phyloP scores from a whole-genome alignment of 139 green algal species.

The Picochlorum sp. region DNA sequence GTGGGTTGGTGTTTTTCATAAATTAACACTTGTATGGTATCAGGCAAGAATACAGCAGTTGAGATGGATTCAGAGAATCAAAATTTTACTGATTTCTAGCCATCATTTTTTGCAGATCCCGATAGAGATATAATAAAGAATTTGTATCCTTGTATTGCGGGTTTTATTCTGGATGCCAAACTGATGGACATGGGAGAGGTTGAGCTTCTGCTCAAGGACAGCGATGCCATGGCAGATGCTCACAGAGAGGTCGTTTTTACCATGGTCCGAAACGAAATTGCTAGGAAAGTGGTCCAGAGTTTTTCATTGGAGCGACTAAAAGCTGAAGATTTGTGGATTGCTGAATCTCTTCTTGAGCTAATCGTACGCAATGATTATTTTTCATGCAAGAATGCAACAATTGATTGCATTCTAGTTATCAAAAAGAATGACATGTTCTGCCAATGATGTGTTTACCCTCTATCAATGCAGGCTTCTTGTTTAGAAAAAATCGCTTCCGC shows the following conservation, averaged over 20 bases:
- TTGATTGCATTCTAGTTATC: too few relatives aligned
- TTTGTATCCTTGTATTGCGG: slow-evolving; percentile 35
- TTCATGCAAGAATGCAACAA: too few relatives aligned
- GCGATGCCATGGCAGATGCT: neutral
- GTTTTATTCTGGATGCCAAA: slow-evolving; percentile 27
- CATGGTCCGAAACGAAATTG: slow-evolving; percentile 28
- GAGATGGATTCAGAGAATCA: neutral
- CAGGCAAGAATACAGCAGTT: too few relatives aligned
- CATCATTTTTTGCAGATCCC: too few relatives aligned
- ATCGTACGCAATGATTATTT: too few relatives aligned
- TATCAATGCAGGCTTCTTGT: neutral
- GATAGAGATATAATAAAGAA: slow-evolving; percentile 16
- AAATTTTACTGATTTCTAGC: neutral
- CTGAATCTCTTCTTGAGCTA: slow-evolving; percentile 22
- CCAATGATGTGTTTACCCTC: neutral
- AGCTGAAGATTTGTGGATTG: slow-evolving; percentile 25
- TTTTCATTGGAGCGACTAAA: slow-evolving; percentile 37
- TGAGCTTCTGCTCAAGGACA: neutral
- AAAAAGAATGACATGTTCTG: too few relatives aligned
- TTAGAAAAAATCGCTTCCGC: neutral
- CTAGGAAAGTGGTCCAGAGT: slow-evolving; percentile 26
- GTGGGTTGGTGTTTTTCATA: too few relatives aligned
- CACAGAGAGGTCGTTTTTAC: slow-evolving; percentile 21
- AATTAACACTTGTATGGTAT: too few relatives aligned
- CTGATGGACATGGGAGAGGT: slow-evolving; percentile 9